phyloP scores from a whole-genome alignment of 2,329 filamentous ascomycete genomes.

The Ophiostoma sp. region DNA sequence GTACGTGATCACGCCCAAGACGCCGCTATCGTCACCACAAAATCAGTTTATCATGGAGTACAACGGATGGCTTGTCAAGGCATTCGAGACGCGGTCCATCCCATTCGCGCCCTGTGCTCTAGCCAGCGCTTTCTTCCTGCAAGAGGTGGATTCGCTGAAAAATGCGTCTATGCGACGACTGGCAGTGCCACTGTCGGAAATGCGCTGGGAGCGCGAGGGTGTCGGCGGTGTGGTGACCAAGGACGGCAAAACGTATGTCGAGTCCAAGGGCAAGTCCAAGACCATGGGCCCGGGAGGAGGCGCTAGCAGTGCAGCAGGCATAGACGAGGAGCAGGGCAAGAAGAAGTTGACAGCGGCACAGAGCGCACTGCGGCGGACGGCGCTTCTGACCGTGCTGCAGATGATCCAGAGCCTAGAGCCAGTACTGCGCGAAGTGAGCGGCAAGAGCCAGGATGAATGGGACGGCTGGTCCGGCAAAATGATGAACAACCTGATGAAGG shows the following conservation, averaged over 20 bases:
- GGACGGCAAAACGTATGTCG: slow-evolving; percentile 55
- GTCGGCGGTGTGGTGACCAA: slow-evolving; percentile 58
- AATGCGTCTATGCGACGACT: slow-evolving; percentile 69
- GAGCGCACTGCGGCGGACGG: slow-evolving; percentile 67
- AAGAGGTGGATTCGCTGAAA: slow-evolving; percentile 67
- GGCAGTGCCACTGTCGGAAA: slow-evolving; percentile 78
- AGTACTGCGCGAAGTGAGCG: slow-evolving; percentile 71
- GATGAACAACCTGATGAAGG: slow-evolving; percentile 75
- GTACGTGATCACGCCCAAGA: slow-evolving; percentile 76
- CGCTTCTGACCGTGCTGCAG: slow-evolving; percentile 74
- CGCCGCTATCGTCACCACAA: slow-evolving; percentile 70
- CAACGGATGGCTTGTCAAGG: slow-evolving; percentile 74
- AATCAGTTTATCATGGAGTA: slow-evolving; percentile 80
- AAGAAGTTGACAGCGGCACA: slow-evolving; percentile 62
- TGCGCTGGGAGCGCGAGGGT: slow-evolving; percentile 80
- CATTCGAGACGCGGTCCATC: slow-evolving; percentile 65
- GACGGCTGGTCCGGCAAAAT: slow-evolving; percentile 82
- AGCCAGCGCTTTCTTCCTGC: slow-evolving; percentile 69
- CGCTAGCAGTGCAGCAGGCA: not conserved
- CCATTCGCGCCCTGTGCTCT: slow-evolving; percentile 71
- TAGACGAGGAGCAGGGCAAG: slow-evolving; percentile 30
- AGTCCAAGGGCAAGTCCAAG: slow-evolving; percentile 36
- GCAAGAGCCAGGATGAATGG: slow-evolving; percentile 89
- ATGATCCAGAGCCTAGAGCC: slow-evolving; percentile 83
- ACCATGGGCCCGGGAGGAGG: not conserved